These are phyloP conservation scores for Sugiyamaella sp. DNA, from an alignment of 1,139 yeast genomes.

Conservation along the genomic window DNA sequence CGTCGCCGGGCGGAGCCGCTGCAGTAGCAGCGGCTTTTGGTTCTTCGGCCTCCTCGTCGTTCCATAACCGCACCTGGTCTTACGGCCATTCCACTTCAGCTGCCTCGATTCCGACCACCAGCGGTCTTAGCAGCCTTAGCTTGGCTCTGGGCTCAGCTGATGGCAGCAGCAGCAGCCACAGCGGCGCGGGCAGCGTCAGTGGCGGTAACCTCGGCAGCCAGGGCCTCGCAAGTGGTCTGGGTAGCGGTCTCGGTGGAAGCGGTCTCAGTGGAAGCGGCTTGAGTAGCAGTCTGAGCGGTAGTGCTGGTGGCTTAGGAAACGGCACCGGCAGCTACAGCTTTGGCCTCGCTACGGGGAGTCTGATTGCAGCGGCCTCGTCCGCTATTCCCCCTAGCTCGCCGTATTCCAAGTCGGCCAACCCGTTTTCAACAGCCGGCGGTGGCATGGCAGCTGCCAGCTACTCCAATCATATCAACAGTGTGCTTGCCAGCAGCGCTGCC, in stretches of 20 bases:
- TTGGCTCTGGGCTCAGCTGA: conserved; percentile 8
- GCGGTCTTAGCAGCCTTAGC: conserved; percentile 8
- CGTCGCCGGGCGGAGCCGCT: conserved; percentile 5
- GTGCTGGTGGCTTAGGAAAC: not conserved
- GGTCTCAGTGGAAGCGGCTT: not conserved
- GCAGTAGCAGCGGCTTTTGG: not conserved
- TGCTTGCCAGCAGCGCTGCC: not conserved
- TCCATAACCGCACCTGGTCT: conserved; percentile 15
- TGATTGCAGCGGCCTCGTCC: conserved; percentile 16
- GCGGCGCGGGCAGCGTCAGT: not conserved
- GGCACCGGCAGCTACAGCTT: conserved; percentile 3
- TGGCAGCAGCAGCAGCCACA: not conserved
- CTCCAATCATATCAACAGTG: not conserved
- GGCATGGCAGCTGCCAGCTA: conserved; percentile 5
- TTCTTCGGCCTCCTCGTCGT: conserved; percentile 1
- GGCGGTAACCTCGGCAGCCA: no score
- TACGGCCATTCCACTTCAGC: conserved; percentile 1
- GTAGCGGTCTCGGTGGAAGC: not conserved
- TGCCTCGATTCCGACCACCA: conserved; percentile 4
- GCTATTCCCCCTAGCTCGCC: conserved; percentile 17
- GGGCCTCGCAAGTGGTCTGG: not conserved
- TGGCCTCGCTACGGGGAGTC: conserved; percentile 14
- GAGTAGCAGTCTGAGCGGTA: not conserved
- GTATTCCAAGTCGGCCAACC: conserved; percentile 17
- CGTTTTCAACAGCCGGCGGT: conserved; percentile 8